These are phyloP conservation scores for Fusarium fujikuroi DNA, from an alignment of 2,329 filamentous ascomycete species.

Conservation along the genomic window DNA sequence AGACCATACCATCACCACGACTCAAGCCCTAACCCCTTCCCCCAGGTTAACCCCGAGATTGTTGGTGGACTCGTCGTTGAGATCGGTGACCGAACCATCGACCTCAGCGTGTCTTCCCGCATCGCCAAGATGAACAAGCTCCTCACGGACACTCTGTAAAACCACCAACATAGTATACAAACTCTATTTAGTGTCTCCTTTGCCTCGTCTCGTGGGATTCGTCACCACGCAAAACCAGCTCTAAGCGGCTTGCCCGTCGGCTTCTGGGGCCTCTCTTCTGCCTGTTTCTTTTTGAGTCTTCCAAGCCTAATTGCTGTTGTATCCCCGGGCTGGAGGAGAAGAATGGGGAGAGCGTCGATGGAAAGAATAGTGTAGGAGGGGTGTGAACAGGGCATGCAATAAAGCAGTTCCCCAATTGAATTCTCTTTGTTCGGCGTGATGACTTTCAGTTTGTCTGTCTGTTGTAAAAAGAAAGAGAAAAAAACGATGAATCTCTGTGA, in stretches of 20 bases:
- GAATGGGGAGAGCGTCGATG: conserved; percentile 40
- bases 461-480: not conserved
- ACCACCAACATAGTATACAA: conserved; percentile 38
- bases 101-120: conserved; percentile 94
- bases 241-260: conserved; percentile 16
- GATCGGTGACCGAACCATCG: conserved; percentile 97
- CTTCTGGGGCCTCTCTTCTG: conserved; percentile 30
- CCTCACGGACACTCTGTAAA: conserved; percentile 96
- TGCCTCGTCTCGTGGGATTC: conserved; percentile 30
- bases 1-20: not conserved
- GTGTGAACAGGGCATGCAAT: conserved; percentile 45
- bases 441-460: not conserved
- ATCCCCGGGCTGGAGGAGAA: conserved; percentile 29
- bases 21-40: conserved; percentile 27
- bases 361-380: conserved; percentile 48
- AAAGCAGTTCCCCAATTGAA: conserved; percentile 41
- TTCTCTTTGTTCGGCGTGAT: conserved; percentile 21
- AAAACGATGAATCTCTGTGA: not conserved
- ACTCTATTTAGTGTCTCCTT: conserved; percentile 43
- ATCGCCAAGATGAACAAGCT: conserved; percentile 99
- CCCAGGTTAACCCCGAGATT: conserved; percentile 91
- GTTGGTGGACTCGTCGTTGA: conserved; percentile 94
- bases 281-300: conserved; percentile 30
- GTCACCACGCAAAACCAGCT: conserved; percentile 16
- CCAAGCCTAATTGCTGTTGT: conserved; percentile 23